These are phyloP conservation scores for Trichoderma reesei DNA, from an alignment of 495 filamentous ascomycete genomes.

Conservation along the genomic window DNA sequence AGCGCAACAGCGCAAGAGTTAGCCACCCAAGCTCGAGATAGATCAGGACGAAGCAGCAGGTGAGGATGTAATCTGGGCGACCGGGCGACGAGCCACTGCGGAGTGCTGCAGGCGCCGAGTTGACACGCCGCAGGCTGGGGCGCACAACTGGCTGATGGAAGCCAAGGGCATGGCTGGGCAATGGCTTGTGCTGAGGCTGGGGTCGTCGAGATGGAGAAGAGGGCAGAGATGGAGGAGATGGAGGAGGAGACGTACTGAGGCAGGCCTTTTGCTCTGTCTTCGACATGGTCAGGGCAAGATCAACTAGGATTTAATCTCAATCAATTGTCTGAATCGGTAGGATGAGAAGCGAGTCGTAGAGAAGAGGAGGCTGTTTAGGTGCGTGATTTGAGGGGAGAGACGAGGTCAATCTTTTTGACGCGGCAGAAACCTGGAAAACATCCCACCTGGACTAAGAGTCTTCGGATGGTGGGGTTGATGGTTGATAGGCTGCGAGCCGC, in stretches of 20 bases:
- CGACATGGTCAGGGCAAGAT: slow-evolving; percentile 44
- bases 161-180: not conserved
- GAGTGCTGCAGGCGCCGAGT: slow-evolving; percentile 7
- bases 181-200: slow-evolving; percentile 7
- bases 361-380: slow-evolving; percentile 15
- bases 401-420: slow-evolving; percentile 13
- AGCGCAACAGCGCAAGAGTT: slow-evolving; percentile 39
- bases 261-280: slow-evolving; percentile 84
- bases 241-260: slow-evolving; percentile 58
- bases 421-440: slow-evolving; percentile 13
- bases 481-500: not conserved
- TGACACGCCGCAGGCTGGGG: slow-evolving; percentile 11
- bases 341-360: slow-evolving; percentile 16
- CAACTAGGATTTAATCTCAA: not conserved
- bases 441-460: not conserved
- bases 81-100: slow-evolving; percentile 9
- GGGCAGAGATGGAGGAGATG: slow-evolving; percentile 1
- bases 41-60: slow-evolving; percentile 35
- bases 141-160: slow-evolving; percentile 11
- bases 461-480: slow-evolving; percentile 9
- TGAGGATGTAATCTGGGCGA: slow-evolving; percentile 34
- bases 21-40: slow-evolving; percentile 46
- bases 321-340: not conserved
- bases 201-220: too few species aligned
- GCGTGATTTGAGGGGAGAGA: slow-evolving; percentile 16